phyloP scores from a whole-genome alignment of 345 rosid species.

The Citrus medica region DNA sequence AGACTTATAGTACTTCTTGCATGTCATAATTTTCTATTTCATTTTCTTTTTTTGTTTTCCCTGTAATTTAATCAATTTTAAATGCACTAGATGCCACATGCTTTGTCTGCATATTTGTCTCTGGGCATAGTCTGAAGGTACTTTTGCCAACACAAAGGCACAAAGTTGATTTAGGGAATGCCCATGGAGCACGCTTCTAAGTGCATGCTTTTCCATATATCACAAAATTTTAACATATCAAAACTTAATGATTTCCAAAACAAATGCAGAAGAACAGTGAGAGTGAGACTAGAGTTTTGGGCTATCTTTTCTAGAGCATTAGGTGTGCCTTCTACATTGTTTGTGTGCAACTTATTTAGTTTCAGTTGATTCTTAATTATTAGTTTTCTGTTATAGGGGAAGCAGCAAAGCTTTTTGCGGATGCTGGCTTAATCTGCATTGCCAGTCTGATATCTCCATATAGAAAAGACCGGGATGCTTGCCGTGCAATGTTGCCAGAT shows the following conservation, averaged over 20 bases:
- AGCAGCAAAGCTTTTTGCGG: conserved; percentile 90
- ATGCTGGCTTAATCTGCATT: conserved; percentile 85
- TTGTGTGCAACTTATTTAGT: conserved; percentile 1
- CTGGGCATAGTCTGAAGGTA: not conserved
- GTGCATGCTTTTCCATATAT: not conserved
- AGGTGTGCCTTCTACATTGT: not conserved
- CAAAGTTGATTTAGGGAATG: not conserved
- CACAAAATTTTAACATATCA: not conserved
- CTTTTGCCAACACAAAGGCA: not conserved
- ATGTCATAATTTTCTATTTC: not conserved
- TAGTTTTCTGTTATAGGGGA: conserved; percentile 49
- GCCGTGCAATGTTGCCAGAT: conserved; percentile 71
- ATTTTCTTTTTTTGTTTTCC: not conserved
- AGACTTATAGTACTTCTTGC: not conserved
- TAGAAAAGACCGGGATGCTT: conserved; percentile 81
- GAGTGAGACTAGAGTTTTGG: not conserved
- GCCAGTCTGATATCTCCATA: conserved; percentile 94
- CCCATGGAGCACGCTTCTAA: not conserved
- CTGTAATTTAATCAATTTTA: not conserved
- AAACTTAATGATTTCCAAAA: not conserved
- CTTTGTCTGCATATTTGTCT: not conserved
- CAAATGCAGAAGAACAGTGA: not conserved
- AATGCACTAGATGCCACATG: not conserved
- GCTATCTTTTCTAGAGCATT: not conserved
- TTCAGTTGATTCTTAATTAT: not conserved